A percentile compares a stretch with the other conserved stretches of the same genome.
phyloP scores from a whole-genome alignment of 306 rosid species.

The Vachellia pachyceras region DNA sequence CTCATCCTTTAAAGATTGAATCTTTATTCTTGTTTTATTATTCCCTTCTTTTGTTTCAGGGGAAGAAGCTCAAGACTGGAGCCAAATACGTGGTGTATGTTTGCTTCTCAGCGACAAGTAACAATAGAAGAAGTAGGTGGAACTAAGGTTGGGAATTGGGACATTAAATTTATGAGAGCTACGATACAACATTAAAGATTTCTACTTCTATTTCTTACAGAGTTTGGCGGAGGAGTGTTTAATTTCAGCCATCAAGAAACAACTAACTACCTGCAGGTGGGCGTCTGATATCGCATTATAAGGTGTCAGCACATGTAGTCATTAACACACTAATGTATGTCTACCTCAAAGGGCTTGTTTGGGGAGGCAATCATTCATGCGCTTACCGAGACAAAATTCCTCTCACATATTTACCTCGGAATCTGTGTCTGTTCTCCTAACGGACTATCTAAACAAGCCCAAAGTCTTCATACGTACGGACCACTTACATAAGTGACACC shows the following conservation, averaged over 20 bases:
- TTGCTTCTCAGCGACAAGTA: background rate
- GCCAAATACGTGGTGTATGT: background rate
- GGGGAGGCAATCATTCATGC: too few species aligned
- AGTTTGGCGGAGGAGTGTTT: slow-evolving; percentile 28
- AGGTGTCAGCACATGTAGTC: slow-evolving; percentile 50
- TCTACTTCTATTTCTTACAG: background rate
- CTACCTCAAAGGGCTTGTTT: too few species aligned
- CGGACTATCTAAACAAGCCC: too few species aligned
- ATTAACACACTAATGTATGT: background rate
- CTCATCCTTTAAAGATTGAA: slow-evolving; percentile 1
- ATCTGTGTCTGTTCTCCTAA: too few species aligned
- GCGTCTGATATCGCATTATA: background rate
- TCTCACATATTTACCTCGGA: too few species aligned
- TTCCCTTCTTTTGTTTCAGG: background rate
- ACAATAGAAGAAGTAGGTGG: background rate
- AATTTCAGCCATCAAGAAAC: slow-evolving; percentile 16
- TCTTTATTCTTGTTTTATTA: background rate
- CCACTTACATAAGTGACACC: background rate
- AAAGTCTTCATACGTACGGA: slow-evolving; percentile 6
- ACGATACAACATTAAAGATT: background rate
- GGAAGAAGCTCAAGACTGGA: background rate
- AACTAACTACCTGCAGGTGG: slow-evolving; percentile 19
- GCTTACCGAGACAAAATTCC: too few species aligned
- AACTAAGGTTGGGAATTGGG: background rate
- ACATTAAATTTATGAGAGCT: background rate